Evolutionary conservation across 257 asterid genomes (phyloP).

Genomic region (Solanum stenotomum): DNA sequence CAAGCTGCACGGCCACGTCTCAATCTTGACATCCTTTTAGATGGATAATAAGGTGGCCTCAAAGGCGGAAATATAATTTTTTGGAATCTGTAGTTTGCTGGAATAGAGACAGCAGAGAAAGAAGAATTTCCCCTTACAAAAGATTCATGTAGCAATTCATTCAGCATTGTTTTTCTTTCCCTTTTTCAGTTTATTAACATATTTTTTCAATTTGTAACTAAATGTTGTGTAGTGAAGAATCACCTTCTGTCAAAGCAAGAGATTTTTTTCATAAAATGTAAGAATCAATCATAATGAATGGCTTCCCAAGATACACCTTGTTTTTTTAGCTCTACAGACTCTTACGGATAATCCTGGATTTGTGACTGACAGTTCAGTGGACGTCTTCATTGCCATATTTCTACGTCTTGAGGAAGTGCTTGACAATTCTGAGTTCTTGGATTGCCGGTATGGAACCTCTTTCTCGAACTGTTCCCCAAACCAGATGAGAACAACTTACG

Average conservation of each 20-base stretch:
- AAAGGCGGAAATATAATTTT: slow-evolving; percentile 26
- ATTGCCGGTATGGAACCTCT: neutral
- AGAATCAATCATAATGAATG: slow-evolving; percentile 2
- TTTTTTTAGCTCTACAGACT: neutral
- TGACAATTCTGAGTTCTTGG: neutral
- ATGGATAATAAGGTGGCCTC: neutral
- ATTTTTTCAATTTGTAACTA: slow-evolving; percentile 37
- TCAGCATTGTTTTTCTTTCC: slow-evolving; percentile 4
- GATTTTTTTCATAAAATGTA: slow-evolving; percentile 19
- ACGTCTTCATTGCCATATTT: neutral
- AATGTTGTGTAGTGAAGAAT: slow-evolving; percentile 23
- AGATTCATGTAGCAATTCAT: slow-evolving; percentile 49
- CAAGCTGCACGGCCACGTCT: neutral
- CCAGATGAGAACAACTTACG: neutral
- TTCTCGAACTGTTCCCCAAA: neutral
- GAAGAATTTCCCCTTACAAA: slow-evolving; percentile 23
- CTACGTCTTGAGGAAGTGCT: neutral
- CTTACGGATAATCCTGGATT: neutral
- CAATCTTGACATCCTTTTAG: slow-evolving; percentile 10
- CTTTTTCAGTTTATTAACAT: slow-evolving; percentile 3
- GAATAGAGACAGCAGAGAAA: slow-evolving; percentile 16
- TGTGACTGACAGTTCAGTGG: neutral
- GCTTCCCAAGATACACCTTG: neutral
- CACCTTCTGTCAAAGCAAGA: slow-evolving; percentile 8
- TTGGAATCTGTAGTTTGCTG: slow-evolving; percentile 39